These are phyloP conservation scores for Kwoniella dendrophila DNA, from an alignment of 768 basidiomycete genomes.

Conservation along the genomic window DNA sequence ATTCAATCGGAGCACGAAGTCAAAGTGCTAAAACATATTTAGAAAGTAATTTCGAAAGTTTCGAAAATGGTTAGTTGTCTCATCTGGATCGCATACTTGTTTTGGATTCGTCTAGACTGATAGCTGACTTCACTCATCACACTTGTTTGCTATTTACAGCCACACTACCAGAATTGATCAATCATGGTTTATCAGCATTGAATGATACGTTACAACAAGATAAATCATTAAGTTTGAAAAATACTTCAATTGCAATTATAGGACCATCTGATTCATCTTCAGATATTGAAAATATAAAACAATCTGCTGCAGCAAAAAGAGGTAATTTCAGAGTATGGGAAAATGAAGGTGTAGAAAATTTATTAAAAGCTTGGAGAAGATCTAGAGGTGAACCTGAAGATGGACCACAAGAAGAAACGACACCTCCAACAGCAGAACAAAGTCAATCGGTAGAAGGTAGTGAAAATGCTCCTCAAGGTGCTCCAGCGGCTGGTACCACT, in stretches of 20 bases:
- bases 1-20: constrained; percentile 96
- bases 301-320: constrained; percentile 59
- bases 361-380: constrained; percentile 75
- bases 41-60: constrained; percentile 88
- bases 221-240: constrained; percentile 88
- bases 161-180: constrained; percentile 81
- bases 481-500: constrained; percentile 28
- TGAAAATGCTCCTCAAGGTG: constrained; percentile 54
- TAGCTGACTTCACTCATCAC: neutral
- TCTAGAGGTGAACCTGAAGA: constrained; percentile 50
- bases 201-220: constrained; percentile 98
- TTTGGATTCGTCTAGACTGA: neutral
- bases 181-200: constrained; percentile 90
- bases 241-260: constrained; percentile 92
- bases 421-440: constrained; percentile 25
- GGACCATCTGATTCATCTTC: constrained; percentile 59
- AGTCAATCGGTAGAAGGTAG: constrained; percentile 32
- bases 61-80: constrained; percentile 71
- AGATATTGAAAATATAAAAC: constrained; percentile 63
- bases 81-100: constrained; percentile 1
- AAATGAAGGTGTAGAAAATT: constrained; percentile 72
- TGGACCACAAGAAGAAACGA: constrained; percentile 35
- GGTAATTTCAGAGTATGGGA: constrained; percentile 84
- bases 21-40: constrained; percentile 99
- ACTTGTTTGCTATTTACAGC: constrained; percentile 59